A percentile compares a stretch with the other conserved stretches of the same genome.
Conservation (phyloP, 2,329 filamentous ascomycete genomes). For the Clarireedia paspali region DNA sequence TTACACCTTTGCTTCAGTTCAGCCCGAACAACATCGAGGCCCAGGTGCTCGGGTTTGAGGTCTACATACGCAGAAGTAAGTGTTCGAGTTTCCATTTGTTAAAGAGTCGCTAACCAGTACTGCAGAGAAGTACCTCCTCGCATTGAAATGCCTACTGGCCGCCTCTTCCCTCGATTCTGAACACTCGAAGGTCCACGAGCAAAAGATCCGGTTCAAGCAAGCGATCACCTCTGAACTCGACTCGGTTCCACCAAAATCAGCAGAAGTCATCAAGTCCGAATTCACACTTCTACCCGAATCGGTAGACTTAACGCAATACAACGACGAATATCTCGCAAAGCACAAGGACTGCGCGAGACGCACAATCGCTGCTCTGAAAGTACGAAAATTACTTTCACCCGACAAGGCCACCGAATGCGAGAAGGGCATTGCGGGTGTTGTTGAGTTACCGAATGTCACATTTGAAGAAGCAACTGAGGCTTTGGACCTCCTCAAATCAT, state of each 20-base stretch:
- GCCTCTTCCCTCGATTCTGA: slow-evolving; percentile 61
- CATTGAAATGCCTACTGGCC: slow-evolving; percentile 75
- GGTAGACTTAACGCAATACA: slow-evolving; percentile 53
- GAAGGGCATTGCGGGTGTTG: slow-evolving; percentile 51
- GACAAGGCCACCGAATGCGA: slow-evolving; percentile 50
- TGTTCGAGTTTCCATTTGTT: background rate
- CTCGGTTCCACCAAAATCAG: slow-evolving; percentile 56
- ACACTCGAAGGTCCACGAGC: slow-evolving; percentile 68
- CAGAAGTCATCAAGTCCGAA: slow-evolving; percentile 61
- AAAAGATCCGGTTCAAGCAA: slow-evolving; percentile 62
- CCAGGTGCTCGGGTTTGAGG: slow-evolving; percentile 83
- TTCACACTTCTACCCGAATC: slow-evolving; percentile 55
- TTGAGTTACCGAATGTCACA: slow-evolving; percentile 43
- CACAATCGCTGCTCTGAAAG: slow-evolving; percentile 55
- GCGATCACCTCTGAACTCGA: slow-evolving; percentile 47
- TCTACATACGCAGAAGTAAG: slow-evolving; percentile 78
- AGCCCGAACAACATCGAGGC: slow-evolving; percentile 74
- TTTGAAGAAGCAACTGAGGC: slow-evolving; percentile 50
- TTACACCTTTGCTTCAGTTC: slow-evolving; percentile 73
- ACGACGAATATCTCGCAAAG: slow-evolving; percentile 55
- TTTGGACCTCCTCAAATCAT: slow-evolving; percentile 40
- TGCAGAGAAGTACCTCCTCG: slow-evolving; percentile 77
- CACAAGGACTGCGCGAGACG: slow-evolving; percentile 56
- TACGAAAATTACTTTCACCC: slow-evolving; percentile 49
- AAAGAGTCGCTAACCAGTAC: slow-evolving; percentile 20